A percentile compares a stretch with the other conserved stretches of the same genome.
Evolutionary conservation across 495 filamentous ascomycete species (phyloP).

Genomic region (Hypoxylon perforatum): DNA sequence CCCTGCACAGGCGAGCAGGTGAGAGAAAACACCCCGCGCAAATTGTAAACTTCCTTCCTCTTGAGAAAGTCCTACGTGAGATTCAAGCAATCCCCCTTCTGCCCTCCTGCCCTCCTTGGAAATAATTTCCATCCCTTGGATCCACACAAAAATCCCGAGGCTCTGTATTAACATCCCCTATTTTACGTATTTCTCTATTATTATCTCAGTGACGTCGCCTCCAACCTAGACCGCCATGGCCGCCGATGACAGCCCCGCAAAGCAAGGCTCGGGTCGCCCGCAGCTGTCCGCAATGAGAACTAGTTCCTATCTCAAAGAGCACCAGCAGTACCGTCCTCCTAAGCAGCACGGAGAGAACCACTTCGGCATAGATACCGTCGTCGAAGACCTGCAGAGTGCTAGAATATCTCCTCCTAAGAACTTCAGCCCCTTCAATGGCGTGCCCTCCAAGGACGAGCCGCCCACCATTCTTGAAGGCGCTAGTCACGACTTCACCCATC

Average conservation of each 20-base stretch:
- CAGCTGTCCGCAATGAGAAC: conserved; percentile 67
- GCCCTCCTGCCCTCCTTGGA: neutral
- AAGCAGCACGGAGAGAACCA: conserved; percentile 58
- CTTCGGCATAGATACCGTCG: conserved; percentile 64
- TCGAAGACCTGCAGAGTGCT: conserved; percentile 57
- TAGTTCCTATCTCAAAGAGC: conserved; percentile 76
- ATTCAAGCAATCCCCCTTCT: neutral
- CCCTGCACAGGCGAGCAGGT: neutral
- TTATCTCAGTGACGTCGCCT: conserved; percentile 11
- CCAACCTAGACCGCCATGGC: conserved; percentile 46
- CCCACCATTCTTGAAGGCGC: conserved; percentile 67
- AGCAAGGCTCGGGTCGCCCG: conserved; percentile 50
- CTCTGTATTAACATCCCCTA: neutral
- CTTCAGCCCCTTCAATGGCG: conserved; percentile 61
- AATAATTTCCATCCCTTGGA: too few relatives aligned
- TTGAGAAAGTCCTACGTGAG: neutral
- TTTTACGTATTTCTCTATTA: too few relatives aligned
- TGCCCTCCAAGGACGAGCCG: conserved; percentile 62
- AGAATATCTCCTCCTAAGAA: conserved; percentile 49
- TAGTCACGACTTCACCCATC: conserved; percentile 66
- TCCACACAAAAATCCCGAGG: too few relatives aligned
- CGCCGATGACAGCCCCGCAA: conserved; percentile 46
- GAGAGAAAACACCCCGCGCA: conserved; percentile 36
- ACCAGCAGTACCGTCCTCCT: conserved; percentile 78
- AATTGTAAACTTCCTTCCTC: conserved; percentile 28